A percentile compares a stretch with the other conserved stretches of the same genome.
Evolutionary conservation across 148 eudicot species (phyloP).

Genomic region (Rhododendron molle): DNA sequence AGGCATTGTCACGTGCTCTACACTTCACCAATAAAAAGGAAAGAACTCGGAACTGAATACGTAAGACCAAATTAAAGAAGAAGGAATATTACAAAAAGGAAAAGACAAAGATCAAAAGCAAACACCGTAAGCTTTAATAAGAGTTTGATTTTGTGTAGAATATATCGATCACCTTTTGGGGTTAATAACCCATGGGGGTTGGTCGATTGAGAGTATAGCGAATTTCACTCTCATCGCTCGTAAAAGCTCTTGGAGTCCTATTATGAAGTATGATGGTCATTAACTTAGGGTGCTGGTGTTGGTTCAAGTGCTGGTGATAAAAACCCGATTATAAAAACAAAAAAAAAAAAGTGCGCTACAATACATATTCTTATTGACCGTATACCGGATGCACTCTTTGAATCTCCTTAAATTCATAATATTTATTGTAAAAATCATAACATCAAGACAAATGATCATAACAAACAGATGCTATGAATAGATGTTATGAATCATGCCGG

Average conservation of each 20-base stretch:
- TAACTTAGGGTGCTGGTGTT: too few species aligned
- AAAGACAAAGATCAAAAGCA: slow-evolving; percentile 8
- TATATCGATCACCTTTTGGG: neutral
- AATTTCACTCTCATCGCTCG: too few species aligned
- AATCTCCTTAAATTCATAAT: too few species aligned
- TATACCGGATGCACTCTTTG: too few species aligned
- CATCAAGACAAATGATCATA: neutral
- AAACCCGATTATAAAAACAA: neutral
- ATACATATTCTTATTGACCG: too few species aligned
- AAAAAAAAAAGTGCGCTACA: too few species aligned
- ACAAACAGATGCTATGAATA: too few species aligned
- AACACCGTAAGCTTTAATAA: neutral
- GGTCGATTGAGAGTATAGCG: too few species aligned
- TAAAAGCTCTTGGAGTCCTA: too few species aligned
- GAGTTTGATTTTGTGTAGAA: neutral
- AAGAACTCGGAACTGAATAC: slow-evolving; percentile 5
- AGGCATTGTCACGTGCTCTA: slow-evolving; percentile 49
- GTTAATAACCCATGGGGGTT: neutral
- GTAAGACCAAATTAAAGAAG: slow-evolving; percentile 7
- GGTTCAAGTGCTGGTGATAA: neutral
- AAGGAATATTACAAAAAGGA: slow-evolving; percentile 12
- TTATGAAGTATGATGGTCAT: too few species aligned
- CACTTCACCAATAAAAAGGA: slow-evolving; percentile 43
- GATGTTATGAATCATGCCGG: neutral
- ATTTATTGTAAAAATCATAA: too few species aligned